Evolutionary conservation across 768 basidiomycete genomes (phyloP), one percentile per base, ranked within the genome.

Genomic region (Rubroboletus pulcherrimus): DNA sequence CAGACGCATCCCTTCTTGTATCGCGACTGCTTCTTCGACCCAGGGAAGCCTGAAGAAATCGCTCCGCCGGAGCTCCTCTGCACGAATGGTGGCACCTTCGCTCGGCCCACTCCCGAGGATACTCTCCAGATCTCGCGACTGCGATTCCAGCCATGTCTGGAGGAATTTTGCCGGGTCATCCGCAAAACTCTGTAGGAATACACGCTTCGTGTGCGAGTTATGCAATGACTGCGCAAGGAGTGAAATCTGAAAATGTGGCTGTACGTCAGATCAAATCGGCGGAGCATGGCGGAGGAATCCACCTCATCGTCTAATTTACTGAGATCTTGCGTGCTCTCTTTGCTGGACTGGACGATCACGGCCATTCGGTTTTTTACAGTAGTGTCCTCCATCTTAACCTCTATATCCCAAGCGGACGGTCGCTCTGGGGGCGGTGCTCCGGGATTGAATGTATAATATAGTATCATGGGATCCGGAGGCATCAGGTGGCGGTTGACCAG

Each of bases 1-100:
- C 51, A 91, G 69, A 35, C 89, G 80, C 67, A 85, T 74, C 0
- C 91, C 91, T 62, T 95, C 92, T 62, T 92, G 88, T 21, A 95
- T 82, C 8, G 88, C 86, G 49, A 93, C 85, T 7, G 92, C 93
- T 76, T 85, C 84, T 62, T 89, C 87, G 12, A 97, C 93, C 94
- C 94, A 98, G 5, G 93, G 91, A 66, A 96, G 71, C 58, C 81
- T 78, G 80, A 97, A 98, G 73, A 93, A 89, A 68, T 97, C 93
- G 65, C 90, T 93, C 49, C 92, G 75, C 58, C 86, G 81, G 51
- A 97, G 73, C 67, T 97, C 93, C 61, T 96, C 93, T 54, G 91
- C 90, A n/a, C 90, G 75, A 10, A 95, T 81, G 2, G 85, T 85
- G 66, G 83, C 78, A 29, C 88, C 89, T 60, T 91, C 89, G 38